Evolutionary conservation across 495 filamentous ascomycete species (phyloP), one percentile per base, ranked within the genome.

Genomic region (Rhizodiscina lignyota): DNA sequence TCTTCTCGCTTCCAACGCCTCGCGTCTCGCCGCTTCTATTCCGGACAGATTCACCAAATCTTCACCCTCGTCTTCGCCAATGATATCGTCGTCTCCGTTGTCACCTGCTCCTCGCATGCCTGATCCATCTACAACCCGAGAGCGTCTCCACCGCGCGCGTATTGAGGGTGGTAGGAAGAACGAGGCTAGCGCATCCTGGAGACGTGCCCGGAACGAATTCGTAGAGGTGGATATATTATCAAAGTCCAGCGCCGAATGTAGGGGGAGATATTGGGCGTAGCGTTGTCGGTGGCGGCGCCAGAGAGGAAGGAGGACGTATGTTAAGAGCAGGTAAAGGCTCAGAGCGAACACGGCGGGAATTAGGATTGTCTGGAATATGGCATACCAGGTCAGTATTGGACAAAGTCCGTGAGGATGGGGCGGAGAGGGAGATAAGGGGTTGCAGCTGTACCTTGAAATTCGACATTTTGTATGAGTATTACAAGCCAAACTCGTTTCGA

Each of bases 311-410:
- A 87, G 45, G 35, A 80, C 49, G 53, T 78, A 82, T 35, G 71
- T 74, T 32, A 76, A 52, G 30, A 79, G 41, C 49, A 87, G 56
- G 56, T 83, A 93, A 47, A 92, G 61, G 32, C 70, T 50, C 34
- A 84, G 63, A 26, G 83, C 79, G 53, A 89, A 77, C 40, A 79
- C 39, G 36, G 81, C 79, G 2, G 85, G 85, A 33, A 86, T 61
- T 43, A 86, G 53, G 31, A 94, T 55, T 2, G 78, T 82, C 83
- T 94, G 38, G 17, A n/a, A 34, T 35, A 26, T 36, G 21, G 8
- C 28, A 35, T 36, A n/a, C n/a, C n/a, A n/a, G n/a, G n/a, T n/a
- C n/a, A n/a, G n/a, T n/a, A n/a, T n/a, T n/a, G n/a, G n/a, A n/a
- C n/a, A n/a, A n/a, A n/a, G n/a, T n/a, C n/a, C 8, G n/a, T 8